Evolutionary conservation across 1,284 basidiomycete species (phyloP).

Genomic region (Cystobasidium sp.): DNA sequence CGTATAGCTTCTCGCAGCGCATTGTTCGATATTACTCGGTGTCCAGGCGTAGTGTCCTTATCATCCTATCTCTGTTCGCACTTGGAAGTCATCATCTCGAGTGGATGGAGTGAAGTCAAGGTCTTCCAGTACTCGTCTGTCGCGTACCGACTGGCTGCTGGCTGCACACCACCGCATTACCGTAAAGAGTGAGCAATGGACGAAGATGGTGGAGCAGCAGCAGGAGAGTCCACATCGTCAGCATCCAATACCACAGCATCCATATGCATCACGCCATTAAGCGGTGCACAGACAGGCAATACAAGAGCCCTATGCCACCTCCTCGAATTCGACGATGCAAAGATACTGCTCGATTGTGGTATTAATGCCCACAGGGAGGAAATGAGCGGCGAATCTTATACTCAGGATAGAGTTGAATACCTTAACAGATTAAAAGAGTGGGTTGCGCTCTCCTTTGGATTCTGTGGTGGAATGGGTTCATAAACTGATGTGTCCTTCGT

Average conservation of each 20-base stretch:
- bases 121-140: neutral
- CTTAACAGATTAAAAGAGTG: slow-evolving; percentile 59
- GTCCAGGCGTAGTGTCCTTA: too few species aligned
- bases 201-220: neutral
- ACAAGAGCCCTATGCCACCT: slow-evolving; percentile 66
- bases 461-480: neutral
- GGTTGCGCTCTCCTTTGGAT: slow-evolving; percentile 38
- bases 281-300: slow-evolving; percentile 47
- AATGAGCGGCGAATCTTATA: slow-evolving; percentile 39
- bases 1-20: too few species aligned
- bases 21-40: too few species aligned
- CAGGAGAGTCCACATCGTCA: neutral
- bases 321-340: slow-evolving; percentile 90
- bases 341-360: slow-evolving; percentile 92
- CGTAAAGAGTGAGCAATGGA: neutral
- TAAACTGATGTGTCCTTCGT: neutral
- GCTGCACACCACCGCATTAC: neutral
- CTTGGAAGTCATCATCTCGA: too few species aligned
- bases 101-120: neutral
- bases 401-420: slow-evolving; percentile 55
- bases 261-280: slow-evolving; percentile 51
- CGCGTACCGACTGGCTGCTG: neutral
- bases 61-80: too few species aligned
- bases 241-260: slow-evolving; percentile 36
- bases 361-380: slow-evolving; percentile 55